Percentiles rank a stretch among this genome's conserved stretches.
Evolutionary conservation across 495 filamentous ascomycete species (phyloP).

Genomic region (Zalerion maritima): DNA sequence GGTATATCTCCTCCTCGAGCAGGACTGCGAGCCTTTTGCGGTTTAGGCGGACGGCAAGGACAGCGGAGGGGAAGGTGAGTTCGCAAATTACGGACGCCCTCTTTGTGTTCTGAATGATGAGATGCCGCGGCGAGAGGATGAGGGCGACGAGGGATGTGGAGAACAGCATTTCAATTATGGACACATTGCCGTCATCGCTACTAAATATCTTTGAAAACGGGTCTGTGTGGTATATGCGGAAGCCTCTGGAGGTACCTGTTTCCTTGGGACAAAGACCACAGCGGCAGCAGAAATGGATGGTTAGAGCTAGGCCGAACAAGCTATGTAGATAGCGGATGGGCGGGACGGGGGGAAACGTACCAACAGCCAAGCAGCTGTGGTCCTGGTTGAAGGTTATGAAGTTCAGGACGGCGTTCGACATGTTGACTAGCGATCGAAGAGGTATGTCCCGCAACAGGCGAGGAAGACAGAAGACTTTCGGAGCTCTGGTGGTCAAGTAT

Average conservation of each 20-base stretch:
- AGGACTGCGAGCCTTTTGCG: conserved; percentile 87
- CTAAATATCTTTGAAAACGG: conserved; percentile 89
- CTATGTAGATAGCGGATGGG: background rate
- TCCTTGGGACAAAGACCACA: too few species aligned
- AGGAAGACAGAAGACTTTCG: too few species aligned
- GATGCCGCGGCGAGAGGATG: conserved; percentile 72
- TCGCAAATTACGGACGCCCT: conserved; percentile 95
- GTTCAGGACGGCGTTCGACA: conserved; percentile 59
- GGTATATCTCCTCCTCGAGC: conserved; percentile 86
- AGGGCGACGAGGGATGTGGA: conserved; percentile 95
- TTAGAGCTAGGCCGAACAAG: conserved; percentile 3
- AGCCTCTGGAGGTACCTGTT: conserved; percentile 80
- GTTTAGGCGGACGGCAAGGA: conserved; percentile 84
- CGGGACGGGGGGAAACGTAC: conserved; percentile 29
- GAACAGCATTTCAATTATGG: conserved; percentile 96
- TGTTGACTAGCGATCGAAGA: conserved; percentile 9
- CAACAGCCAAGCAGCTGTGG: conserved; percentile 89
- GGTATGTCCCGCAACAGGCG: background rate
- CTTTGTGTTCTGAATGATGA: conserved; percentile 96
- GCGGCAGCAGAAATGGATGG: conserved; percentile 6
- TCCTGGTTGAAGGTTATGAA: conserved; percentile 99
- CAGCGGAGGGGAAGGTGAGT: conserved; percentile 88
- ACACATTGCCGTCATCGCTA: conserved; percentile 82
- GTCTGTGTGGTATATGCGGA: conserved; percentile 90
- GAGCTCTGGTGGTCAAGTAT: too few species aligned